These are phyloP conservation scores for Alternaria sp. DNA, from an alignment of 2,329 filamentous ascomycete genomes.

Conservation along the genomic window DNA sequence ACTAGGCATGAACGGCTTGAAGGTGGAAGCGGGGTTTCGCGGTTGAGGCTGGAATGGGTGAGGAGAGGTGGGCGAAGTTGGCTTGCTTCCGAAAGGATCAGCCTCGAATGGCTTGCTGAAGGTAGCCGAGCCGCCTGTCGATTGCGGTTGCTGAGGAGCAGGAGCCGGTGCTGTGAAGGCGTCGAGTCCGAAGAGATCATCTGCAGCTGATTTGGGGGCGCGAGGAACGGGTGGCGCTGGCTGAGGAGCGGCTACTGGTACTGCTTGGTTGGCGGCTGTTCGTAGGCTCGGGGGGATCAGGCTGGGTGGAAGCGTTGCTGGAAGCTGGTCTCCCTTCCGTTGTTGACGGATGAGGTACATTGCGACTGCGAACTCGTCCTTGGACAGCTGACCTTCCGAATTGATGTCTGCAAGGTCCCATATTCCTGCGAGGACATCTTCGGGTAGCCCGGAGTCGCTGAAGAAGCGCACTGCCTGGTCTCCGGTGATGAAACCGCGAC, in stretches of 20 bases:
- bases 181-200: slow-evolving; percentile 93
- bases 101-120: slow-evolving; percentile 53
- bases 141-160: slow-evolving; percentile 65
- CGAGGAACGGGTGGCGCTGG: slow-evolving; percentile 49
- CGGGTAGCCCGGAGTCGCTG: slow-evolving; percentile 86
- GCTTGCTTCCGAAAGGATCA: slow-evolving; percentile 68
- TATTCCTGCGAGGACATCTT: slow-evolving; percentile 89
- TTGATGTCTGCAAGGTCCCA: slow-evolving; percentile 97
- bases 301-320: slow-evolving; percentile 77
- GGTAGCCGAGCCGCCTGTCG: slow-evolving; percentile 73
- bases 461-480: slow-evolving; percentile 96
- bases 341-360: slow-evolving; percentile 97
- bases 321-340: slow-evolving; percentile 72
- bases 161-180: slow-evolving; percentile 63
- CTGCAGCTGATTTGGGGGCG: slow-evolving; percentile 75
- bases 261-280: slow-evolving; percentile 55
- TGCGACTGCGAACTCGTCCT: slow-evolving; percentile 93
- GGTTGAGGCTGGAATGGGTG: slow-evolving; percentile 55
- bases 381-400: slow-evolving; percentile 81
- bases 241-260: slow-evolving; percentile 53
- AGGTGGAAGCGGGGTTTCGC: slow-evolving; percentile 59
- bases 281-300: slow-evolving; percentile 89
- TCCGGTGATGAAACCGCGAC: slow-evolving; percentile 84
- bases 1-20: slow-evolving; percentile 91
- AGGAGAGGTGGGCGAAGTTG: slow-evolving; percentile 62